Evolutionary conservation across 2,329 filamentous ascomycete species (phyloP), one percentile per base, ranked within the genome.

Genomic region (Chrysoporthe deuterocubensis): DNA sequence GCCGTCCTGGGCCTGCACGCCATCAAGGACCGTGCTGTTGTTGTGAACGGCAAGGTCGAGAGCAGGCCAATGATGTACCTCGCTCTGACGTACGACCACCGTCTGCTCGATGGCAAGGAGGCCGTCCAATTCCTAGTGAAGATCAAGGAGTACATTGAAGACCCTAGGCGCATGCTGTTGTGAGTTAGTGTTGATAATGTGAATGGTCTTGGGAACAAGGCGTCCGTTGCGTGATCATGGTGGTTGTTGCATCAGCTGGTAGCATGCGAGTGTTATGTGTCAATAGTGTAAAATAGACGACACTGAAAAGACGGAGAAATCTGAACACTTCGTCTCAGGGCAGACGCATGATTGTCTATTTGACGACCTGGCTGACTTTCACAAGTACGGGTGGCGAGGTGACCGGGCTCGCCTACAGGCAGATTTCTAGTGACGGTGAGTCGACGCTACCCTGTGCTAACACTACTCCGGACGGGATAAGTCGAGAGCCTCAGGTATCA

Each of bases 21-120:
- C 59, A 97, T 97, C 81, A 99, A 99, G 84, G 94, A 99, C 66
- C 92, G 92, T 75, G 90, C 95, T 2, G 89, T 97, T 64, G 95
- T 87, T 37, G 85, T 98, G 70, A 94, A 98, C 76, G 96, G 96
- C 76, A 96, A 97, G 84, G 85, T 98, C 67, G 94, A 97, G 80
- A 92, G 97, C 74, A 89, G 96, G 73, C 96, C 96, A n/a, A 98
- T 99, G 94, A 99, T 99, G 96, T 98, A 97, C 81, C 88, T 99
- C 72, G 96, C 96, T 54, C 86, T 99, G 69, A 99, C 96, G 16
- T 99, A 99, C 78, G 96, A 99, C 79, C 96, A 99, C 83, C 92
- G 96, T 77, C 88, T 99, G 62, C 85, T 99, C 34, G 96, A 98
- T 79, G 96, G 96, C 62, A 89, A 95, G 78, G 95, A 98, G 83